Conservation (phyloP, 345 rosid species). For the Gossypioides kirkii region DNA sequence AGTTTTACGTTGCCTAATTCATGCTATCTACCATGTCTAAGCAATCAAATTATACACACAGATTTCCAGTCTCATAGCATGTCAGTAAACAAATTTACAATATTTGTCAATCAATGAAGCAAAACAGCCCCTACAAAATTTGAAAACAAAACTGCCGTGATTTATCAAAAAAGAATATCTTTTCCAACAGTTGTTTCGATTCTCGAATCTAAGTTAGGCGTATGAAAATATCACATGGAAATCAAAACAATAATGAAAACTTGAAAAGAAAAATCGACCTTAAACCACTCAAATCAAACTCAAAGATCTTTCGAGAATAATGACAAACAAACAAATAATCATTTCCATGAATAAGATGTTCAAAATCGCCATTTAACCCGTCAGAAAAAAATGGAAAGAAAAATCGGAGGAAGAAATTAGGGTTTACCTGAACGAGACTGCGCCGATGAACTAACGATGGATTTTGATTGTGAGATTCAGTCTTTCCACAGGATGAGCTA, state of each 20-base stretch:
- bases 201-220: not conserved
- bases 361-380: not conserved
- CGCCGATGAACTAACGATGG: not conserved
- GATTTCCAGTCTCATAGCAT: not conserved
- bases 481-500: not conserved
- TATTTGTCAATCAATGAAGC: not conserved
- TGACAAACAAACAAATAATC: not conserved
- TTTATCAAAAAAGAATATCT: not conserved
- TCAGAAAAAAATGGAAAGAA: not conserved
- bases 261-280: not conserved
- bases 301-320: not conserved
- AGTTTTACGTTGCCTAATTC: not conserved
- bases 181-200: not conserved
- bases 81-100: not conserved
- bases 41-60: not conserved
- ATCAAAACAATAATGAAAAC: not conserved
- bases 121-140: not conserved
- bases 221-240: not conserved
- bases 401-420: not conserved
- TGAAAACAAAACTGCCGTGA: not conserved
- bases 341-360: not conserved
- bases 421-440: constrained; percentile 23
- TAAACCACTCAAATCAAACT: not conserved
- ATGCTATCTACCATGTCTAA: not conserved
- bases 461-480: not conserved